These are phyloP conservation scores for Russula ochroleuca DNA, from an alignment of 768 basidiomycete species.

Conservation along the genomic window DNA sequence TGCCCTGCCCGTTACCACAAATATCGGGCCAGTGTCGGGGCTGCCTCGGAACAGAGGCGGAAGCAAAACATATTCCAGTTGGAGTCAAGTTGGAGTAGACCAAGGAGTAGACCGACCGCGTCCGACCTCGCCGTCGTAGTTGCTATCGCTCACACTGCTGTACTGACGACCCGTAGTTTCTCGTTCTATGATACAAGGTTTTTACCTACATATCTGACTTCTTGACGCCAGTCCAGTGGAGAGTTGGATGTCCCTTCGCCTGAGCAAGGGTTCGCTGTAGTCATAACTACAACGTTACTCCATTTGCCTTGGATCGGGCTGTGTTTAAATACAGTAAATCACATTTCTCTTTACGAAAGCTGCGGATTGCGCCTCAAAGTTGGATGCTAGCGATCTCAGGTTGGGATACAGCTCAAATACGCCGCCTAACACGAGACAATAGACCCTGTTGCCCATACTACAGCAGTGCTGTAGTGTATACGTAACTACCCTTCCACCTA, in stretches of 20 bases:
- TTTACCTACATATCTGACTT: not conserved
- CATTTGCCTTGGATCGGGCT: not conserved
- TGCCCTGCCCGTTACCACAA: not conserved
- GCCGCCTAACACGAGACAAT: too few relatives aligned
- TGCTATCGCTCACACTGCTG: not conserved
- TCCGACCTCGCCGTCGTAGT: too few relatives aligned
- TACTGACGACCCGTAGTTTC: too few relatives aligned
- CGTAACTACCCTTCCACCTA: not conserved
- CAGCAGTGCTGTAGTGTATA: not conserved
- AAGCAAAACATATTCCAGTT: not conserved
- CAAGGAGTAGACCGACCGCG: too few relatives aligned
- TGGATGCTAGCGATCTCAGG: not conserved
- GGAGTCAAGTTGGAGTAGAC: too few relatives aligned
- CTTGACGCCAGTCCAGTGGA: too few relatives aligned
- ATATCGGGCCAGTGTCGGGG: not conserved
- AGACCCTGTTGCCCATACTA: too few relatives aligned
- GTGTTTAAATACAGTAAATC: not conserved
- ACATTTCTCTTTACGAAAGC: not conserved
- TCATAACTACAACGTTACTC: too few relatives aligned
- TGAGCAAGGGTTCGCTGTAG: not conserved
- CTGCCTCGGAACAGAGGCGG: conserved; percentile 2
- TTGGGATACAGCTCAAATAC: not conserved
- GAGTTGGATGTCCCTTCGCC: not conserved
- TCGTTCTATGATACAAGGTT: not conserved
- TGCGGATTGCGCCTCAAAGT: not conserved